Base-by-base conservation (phyloP, 2,329 filamentous ascomycete genomes). In the Xylariaceae sp. region DNA sequence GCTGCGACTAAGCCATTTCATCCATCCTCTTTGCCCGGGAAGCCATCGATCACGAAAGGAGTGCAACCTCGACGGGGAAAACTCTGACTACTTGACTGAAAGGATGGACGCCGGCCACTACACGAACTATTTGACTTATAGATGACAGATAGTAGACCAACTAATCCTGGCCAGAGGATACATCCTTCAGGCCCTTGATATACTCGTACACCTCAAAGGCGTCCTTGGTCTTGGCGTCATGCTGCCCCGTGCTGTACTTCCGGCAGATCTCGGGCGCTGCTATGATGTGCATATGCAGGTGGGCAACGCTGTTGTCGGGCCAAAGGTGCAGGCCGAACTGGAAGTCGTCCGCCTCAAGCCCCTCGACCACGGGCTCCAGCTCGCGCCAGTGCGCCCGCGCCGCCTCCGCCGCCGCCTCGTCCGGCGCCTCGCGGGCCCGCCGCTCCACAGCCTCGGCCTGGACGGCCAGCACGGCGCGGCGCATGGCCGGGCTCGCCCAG, bases 211-310 rank as follows among this genome's bases (percentile, higher is more conserved):
- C 42, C 29, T 49, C 47, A 5, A 26, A 7, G 1, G 39, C 47
- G 31, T 49, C 44, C 35, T 42, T 42, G 5, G 47, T 50, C 38
- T 50, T 50, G 4, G 11, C 21, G 13, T 50, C 47, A 8, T 50
- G 40, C 2, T 10, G n/a, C 3, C 6, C 10, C 9, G 46, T 49
- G 22, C 43, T 46, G 28, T 44, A 45, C 8, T 21, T n/a, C 5
- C 44, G 42, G 18, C 25, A 38, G 2, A 17, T 14, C 1, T 4
- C 9, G 1, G 33, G 34, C 11, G 15, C 32, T n/a, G 46, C 44
- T 6, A 50, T 22, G 17, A 50, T 43, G 17, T 50, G 47, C 25
- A 50, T 17, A 17, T 50, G 47, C 12, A 50, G 30, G 28, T 50
- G 47, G 2, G 21, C 23, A 3, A 47, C 28, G 22, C 38, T 45